Evolutionary conservation across 345 rosid genomes (phyloP), one percentile per base, ranked within the genome.

Genomic region (Arabidopsis arenosa): DNA sequence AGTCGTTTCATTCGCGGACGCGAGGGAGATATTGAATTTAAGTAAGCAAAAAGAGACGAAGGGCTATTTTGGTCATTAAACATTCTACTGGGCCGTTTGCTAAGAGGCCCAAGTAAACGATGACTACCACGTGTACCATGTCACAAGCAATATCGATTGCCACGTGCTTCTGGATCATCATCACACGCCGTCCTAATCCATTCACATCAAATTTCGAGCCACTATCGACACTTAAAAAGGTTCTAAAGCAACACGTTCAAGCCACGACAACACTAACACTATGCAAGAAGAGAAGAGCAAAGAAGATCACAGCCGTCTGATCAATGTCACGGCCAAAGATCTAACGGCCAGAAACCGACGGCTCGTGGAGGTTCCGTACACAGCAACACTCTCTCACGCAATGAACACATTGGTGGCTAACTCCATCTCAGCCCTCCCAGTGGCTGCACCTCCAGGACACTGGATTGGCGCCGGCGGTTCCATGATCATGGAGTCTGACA

Each of bases 401-500:
- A 86, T 87, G 92, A 93, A 85, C 84, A 65, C 85, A 6, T 67
- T 94, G 43, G 85, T 88, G 18, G 88, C 96, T 37, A 87, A 90
- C 86, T 76, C 45, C 45, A 91, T 91, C 70, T 82, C 86, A 32
- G 89, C 96, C 14, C 74, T 85, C 51, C 94, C 94, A 0, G 93
- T 93, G 74, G 91, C 92, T 3, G 95, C 95, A 2, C 96, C 97
- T 1, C 95, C 94, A 0, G 93, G 95, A 2, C 89, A 86, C 15
- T 91, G 97, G 93, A 87, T 92, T 1, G 96, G 97, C 7, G 96
- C 97, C 0, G 96, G 98, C 7, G 97, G 97, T 51, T 90, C 97
- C 26, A 90, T 92, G 93, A 92, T 92, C 37, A n/a, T 94, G 90
- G 96, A 90, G 83, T 80, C 90, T 2, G 96, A 90, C 66, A 86